A percentile compares a stretch with the other conserved stretches of the same genome.
Evolutionary conservation across 768 basidiomycete species (phyloP).

Genomic region (Paxillus ammoniavirescens): DNA sequence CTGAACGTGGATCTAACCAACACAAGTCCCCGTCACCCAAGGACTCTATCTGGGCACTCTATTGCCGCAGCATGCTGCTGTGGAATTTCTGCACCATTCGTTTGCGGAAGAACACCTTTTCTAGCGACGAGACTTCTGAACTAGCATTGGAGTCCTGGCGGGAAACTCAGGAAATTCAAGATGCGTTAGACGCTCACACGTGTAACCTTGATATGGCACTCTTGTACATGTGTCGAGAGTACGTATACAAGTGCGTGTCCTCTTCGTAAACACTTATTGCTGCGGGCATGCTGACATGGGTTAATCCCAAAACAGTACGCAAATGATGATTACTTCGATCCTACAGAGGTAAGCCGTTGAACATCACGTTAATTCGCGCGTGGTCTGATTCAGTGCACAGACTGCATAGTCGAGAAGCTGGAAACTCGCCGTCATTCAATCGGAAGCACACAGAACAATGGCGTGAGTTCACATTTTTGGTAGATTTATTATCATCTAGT

Average conservation of each 20-base stretch:
- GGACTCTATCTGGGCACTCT: conserved; percentile 79
- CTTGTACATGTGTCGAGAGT: conserved; percentile 66
- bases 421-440: conserved; percentile 55
- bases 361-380: neutral
- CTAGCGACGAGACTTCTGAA: conserved; percentile 54
- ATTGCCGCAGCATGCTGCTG: conserved; percentile 78
- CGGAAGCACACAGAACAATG: conserved; percentile 75
- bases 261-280: conserved; percentile 3
- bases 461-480: conserved; percentile 49
- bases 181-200: conserved; percentile 60
- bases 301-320: conserved; percentile 43
- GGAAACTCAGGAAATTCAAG: conserved; percentile 68
- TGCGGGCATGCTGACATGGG: conserved; percentile 10
- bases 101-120: conserved; percentile 40
- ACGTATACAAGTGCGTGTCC: conserved; percentile 65
- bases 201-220: conserved; percentile 72
- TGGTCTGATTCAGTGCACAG: conserved; percentile 29
- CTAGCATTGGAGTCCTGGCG: conserved; percentile 60
- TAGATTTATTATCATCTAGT: neutral
- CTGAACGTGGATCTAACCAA: conserved; percentile 46
- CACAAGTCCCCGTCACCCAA: conserved; percentile 56
- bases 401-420: conserved; percentile 50
- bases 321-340: conserved; percentile 62
- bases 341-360: conserved; percentile 56
- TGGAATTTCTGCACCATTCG: conserved; percentile 68